Base-by-base conservation (phyloP, 169 alveolate species). In the Theileria annulata region DNA sequence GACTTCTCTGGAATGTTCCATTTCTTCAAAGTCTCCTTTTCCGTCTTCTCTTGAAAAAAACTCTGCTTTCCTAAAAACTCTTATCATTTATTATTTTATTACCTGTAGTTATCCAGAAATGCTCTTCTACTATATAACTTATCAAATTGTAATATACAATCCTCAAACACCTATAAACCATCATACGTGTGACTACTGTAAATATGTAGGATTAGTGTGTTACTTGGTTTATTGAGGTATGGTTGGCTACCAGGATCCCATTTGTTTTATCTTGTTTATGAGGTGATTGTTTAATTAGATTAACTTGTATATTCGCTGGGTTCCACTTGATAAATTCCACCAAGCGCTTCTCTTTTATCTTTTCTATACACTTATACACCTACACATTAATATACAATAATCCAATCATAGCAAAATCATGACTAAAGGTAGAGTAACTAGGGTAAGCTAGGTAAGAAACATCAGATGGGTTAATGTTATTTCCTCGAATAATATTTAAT, bases 171-270 rank as follows among this genome's bases (percentile, higher is more conserved):
- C 88, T 66, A 28, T n/a, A n/a, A n/a, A n/a, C n/a, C n/a, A n/a
- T n/a, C 35, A 37, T 12, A 80, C n/a, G n/a, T n/a, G n/a, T n/a
- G n/a, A n/a, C n/a, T n/a, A n/a, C n/a, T n/a, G n/a, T n/a, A n/a
- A n/a, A n/a, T n/a, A n/a, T n/a, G 47, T 35, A 35, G 47, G 8
- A 3, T 35, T 4, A 42, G 51, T 42, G 3, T 23, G 75, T 33
- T 35, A 97, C 91, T 31, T 94, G 91, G 1, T 96, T 87, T 28
- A 98, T 98, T n/a, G 99, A 95, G 0, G 99, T 98, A 88, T 98
- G 99, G 78, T 98, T 98, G 4, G 99, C 99, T 86, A 98, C 89
- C 98, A 98, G 96, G 63, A 98, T 94, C 12, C 99, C 99, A 30
- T 96, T 94, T n/a, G 97, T 99, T 88, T 97, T 97, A 21, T 97